These are phyloP conservation scores for Bolboschoenoplectus hybrid DNA, from an alignment of 202 grass and related monocot genomes.

Conservation along the genomic window DNA sequence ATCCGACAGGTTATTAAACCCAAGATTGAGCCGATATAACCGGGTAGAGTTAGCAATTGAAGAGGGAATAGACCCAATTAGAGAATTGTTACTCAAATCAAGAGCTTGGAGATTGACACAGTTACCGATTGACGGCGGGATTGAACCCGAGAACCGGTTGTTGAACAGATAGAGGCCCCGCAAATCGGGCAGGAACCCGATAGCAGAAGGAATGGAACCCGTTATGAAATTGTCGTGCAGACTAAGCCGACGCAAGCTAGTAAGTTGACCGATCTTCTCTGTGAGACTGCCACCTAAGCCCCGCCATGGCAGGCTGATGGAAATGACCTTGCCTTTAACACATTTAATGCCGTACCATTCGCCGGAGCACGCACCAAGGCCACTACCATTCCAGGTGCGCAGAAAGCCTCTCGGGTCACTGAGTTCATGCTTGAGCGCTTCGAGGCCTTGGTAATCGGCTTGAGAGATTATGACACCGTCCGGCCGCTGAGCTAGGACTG, in stretches of 20 bases:
- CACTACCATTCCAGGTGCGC: constrained; percentile 72
- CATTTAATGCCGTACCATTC: constrained; percentile 77
- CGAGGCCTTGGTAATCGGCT: constrained; percentile 69
- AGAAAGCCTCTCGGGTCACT: constrained; percentile 56
- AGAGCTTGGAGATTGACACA: constrained; percentile 56
- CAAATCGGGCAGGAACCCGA: constrained; percentile 62
- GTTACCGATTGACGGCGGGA: constrained; percentile 52
- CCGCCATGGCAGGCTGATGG: constrained; percentile 69
- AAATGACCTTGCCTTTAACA: constrained; percentile 67
- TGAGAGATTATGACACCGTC: constrained; percentile 72
- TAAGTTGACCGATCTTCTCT: constrained; percentile 64
- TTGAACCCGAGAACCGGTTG: constrained; percentile 71
- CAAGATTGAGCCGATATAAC: constrained; percentile 76
- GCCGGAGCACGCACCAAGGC: constrained; percentile 70
- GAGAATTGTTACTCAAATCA: constrained; percentile 63
- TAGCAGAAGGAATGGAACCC: constrained; percentile 45
- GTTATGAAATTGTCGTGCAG: constrained; percentile 73
- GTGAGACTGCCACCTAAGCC: constrained; percentile 57
- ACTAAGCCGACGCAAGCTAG: constrained; percentile 55
- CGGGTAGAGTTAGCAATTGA: constrained; percentile 62
- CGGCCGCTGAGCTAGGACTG: neutral
- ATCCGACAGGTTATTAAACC: constrained; percentile 57
- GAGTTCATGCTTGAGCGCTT: constrained; percentile 71
- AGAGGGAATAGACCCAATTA: constrained; percentile 48
- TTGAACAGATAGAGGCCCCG: constrained; percentile 85